Evolutionary conservation across 495 filamentous ascomycete genomes (phyloP).

Genomic region (Symbiotaphrina buchneri): DNA sequence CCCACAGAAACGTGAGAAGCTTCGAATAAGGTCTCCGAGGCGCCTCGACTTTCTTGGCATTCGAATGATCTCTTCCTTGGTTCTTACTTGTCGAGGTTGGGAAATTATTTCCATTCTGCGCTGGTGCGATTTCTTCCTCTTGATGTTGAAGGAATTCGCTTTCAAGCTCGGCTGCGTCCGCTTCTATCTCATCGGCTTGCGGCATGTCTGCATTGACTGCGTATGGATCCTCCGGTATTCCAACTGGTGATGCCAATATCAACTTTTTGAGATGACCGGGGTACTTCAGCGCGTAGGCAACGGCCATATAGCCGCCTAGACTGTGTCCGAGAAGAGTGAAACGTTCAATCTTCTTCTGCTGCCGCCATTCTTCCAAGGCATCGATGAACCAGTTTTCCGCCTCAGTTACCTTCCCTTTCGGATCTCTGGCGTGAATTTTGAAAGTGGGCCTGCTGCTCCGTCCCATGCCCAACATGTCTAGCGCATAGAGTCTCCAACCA

Average conservation of each 20-base stretch:
- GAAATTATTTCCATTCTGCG: conserved; percentile 33
- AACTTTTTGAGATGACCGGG: conserved; percentile 86
- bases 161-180: conserved; percentile 38
- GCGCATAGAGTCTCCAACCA: conserved; percentile 77
- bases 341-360: conserved; percentile 66
- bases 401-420: conserved; percentile 62
- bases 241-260: conserved; percentile 82
- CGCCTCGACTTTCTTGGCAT: conserved; percentile 11
- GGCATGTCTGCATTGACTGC: conserved; percentile 66
- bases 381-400: conserved; percentile 95
- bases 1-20: conserved; percentile 87
- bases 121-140: conserved; percentile 22
- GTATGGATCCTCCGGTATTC: conserved; percentile 87
- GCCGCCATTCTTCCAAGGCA: conserved; percentile 86
- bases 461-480: conserved; percentile 91
- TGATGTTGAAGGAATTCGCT: conserved; percentile 64
- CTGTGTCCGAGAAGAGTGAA: conserved; percentile 90
- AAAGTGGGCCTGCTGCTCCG: conserved; percentile 70
- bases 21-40: conserved; percentile 46
- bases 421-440: conserved; percentile 58
- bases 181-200: too few species aligned
- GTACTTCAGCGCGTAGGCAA: conserved; percentile 90
- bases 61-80: conserved; percentile 9
- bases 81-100: conserved; percentile 23
- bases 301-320: conserved; percentile 81